Percentiles rank a stretch among this genome's conserved stretches.
phyloP scores from a whole-genome alignment of 139 green algal genomes.

The Pleodorina starrii region DNA sequence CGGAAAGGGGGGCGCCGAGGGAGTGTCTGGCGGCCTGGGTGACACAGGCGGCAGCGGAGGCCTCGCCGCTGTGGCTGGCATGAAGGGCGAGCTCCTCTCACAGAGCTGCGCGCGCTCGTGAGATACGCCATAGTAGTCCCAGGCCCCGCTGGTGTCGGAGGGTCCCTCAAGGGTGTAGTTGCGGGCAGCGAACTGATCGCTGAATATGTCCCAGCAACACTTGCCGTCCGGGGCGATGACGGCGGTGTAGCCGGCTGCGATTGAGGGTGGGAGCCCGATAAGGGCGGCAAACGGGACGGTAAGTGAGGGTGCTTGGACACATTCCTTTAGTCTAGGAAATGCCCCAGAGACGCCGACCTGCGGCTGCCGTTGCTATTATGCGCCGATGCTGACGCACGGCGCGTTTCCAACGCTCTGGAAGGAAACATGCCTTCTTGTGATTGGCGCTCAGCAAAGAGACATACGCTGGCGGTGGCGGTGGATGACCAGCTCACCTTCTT shows the following conservation, averaged over 20 bases:
- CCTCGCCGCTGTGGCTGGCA: neutral
- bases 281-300: no score
- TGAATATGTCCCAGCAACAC: slow-evolving; percentile 3
- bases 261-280: no score
- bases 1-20: neutral
- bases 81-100: neutral
- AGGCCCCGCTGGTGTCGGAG: neutral
- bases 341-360: no score
- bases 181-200: neutral
- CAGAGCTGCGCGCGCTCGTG: neutral
- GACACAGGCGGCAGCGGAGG: neutral
- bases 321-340: no score
- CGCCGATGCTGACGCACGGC: no score
- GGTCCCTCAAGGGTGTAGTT: neutral
- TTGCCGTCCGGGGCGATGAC: slow-evolving; percentile 19
- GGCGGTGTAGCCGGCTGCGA: neutral
- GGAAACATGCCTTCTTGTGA: no score
- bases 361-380: no score
- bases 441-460: no score
- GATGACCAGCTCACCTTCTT: no score
- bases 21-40: neutral
- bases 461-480: no score
- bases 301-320: no score
- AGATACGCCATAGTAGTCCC: neutral
- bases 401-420: no score